A percentile compares a stretch with the other conserved stretches of the same genome.
Conservation (phyloP, 768 basidiomycete species). For the Mycena alexandri region DNA sequence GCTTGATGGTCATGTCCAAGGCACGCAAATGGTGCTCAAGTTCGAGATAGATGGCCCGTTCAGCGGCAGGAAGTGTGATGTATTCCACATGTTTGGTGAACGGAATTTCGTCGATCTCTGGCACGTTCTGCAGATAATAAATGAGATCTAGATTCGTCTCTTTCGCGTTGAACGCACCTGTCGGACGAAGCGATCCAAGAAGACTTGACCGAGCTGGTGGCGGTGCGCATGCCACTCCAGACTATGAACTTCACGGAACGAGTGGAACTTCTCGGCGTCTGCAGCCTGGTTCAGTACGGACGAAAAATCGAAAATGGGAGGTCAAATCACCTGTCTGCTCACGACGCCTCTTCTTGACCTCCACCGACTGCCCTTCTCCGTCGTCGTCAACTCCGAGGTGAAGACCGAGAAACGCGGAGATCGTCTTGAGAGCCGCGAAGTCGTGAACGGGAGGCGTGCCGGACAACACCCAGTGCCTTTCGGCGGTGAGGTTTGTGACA, state of each 20-base stretch:
- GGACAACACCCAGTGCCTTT: slow-evolving; percentile 94
- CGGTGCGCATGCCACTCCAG: slow-evolving; percentile 94
- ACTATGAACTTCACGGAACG: slow-evolving; percentile 94
- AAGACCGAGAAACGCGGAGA: slow-evolving; percentile 88
- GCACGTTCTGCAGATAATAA: slow-evolving; percentile 75
- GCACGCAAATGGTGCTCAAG: slow-evolving; percentile 93
- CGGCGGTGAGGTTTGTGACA: slow-evolving; percentile 80
- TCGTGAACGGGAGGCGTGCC: slow-evolving; percentile 95
- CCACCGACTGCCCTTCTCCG: slow-evolving; percentile 79
- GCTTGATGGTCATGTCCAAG: slow-evolving; percentile 85
- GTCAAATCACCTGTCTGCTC: slow-evolving; percentile 81
- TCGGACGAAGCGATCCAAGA: slow-evolving; percentile 85
- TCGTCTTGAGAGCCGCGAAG: slow-evolving; percentile 91
- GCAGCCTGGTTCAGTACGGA: slow-evolving; percentile 38
- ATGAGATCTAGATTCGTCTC: neutral
- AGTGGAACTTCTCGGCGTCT: slow-evolving; percentile 95
- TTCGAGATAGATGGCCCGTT: slow-evolving; percentile 94
- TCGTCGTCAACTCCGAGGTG: slow-evolving; percentile 95
- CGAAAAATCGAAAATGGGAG: neutral
- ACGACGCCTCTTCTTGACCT: slow-evolving; percentile 83
- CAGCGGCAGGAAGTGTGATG: slow-evolving; percentile 88
- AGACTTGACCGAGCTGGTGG: slow-evolving; percentile 83
- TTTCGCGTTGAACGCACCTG: slow-evolving; percentile 65
- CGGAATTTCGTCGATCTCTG: slow-evolving; percentile 96
- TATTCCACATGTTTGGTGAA: slow-evolving; percentile 73